These are phyloP conservation scores for Patellaria atrata DNA, from an alignment of 495 filamentous ascomycete species.

Conservation along the genomic window DNA sequence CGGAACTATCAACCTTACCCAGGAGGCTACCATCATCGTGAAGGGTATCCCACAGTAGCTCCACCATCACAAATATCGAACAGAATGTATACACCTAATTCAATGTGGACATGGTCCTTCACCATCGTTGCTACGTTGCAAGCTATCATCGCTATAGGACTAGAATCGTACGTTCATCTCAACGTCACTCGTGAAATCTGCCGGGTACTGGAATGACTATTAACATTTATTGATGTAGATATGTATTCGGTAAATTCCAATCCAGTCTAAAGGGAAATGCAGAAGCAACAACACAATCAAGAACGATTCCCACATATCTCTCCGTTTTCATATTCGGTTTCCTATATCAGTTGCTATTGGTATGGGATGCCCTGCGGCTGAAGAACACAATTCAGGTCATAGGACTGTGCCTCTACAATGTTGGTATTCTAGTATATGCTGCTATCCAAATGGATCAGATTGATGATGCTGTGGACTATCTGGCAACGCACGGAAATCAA, in stretches of 20 bases:
- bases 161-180: constrained; percentile 63
- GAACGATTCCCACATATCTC: constrained; percentile 77
- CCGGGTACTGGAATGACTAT: neutral
- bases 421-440: constrained; percentile 81
- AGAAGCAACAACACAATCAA: constrained; percentile 30
- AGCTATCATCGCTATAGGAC: constrained; percentile 58
- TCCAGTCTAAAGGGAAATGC: constrained; percentile 30
- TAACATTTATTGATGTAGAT: constrained; percentile 44
- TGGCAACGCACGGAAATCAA: constrained; percentile 24
- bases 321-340: constrained; percentile 96
- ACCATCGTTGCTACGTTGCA: constrained; percentile 59
- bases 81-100: constrained; percentile 58
- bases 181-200: constrained; percentile 2
- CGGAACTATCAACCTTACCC: constrained; percentile 33
- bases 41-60: constrained; percentile 34
- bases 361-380: constrained; percentile 81
- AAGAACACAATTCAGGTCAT: constrained; percentile 99
- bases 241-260: constrained; percentile 58
- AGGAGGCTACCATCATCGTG: constrained; percentile 40
- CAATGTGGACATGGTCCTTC: constrained; percentile 81
- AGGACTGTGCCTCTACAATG: constrained; percentile 80
- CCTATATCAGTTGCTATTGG: constrained; percentile 73
- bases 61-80: constrained; percentile 7
- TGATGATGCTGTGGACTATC: constrained; percentile 43
- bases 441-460: constrained; percentile 87